phyloP scores from a whole-genome alignment of 345 rosid genomes.

The Salix udensis region DNA sequence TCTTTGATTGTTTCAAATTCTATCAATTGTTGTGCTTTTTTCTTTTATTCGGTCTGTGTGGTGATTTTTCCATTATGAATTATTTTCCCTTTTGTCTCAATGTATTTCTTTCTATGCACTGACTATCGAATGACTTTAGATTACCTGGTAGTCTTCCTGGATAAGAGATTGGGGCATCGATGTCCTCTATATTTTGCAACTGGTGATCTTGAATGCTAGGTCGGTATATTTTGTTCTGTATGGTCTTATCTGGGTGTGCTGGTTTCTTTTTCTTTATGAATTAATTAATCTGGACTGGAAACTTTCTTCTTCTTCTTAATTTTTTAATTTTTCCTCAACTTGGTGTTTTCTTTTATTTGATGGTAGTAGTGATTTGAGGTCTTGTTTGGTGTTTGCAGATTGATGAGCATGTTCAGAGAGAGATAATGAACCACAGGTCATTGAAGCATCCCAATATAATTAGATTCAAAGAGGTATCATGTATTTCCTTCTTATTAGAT shows the following conservation, averaged over 20 bases:
- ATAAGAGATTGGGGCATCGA: too few relatives aligned
- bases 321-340: neutral
- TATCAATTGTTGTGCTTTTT: too few relatives aligned
- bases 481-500: neutral
- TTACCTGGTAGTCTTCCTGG: too few relatives aligned
- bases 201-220: too few relatives aligned
- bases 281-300: neutral
- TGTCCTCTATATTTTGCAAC: too few relatives aligned
- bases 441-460: slow-evolving; percentile 25
- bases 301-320: neutral
- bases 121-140: too few relatives aligned
- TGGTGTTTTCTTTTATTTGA: neutral
- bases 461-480: slow-evolving; percentile 23
- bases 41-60: too few relatives aligned
- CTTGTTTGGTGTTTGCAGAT: slow-evolving; percentile 2
- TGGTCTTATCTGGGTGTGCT: neutral
- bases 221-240: neutral
- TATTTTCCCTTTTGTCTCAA: too few relatives aligned
- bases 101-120: too few relatives aligned
- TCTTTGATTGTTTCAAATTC: too few relatives aligned
- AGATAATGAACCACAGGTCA: slow-evolving; percentile 24
- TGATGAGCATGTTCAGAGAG: slow-evolving; percentile 27
- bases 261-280: neutral
- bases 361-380: neutral
- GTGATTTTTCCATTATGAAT: too few relatives aligned